Evolutionary conservation across 192 early-diverging fungal genomes (phyloP).

Genomic region (Phlyctochytrium planicorne): DNA sequence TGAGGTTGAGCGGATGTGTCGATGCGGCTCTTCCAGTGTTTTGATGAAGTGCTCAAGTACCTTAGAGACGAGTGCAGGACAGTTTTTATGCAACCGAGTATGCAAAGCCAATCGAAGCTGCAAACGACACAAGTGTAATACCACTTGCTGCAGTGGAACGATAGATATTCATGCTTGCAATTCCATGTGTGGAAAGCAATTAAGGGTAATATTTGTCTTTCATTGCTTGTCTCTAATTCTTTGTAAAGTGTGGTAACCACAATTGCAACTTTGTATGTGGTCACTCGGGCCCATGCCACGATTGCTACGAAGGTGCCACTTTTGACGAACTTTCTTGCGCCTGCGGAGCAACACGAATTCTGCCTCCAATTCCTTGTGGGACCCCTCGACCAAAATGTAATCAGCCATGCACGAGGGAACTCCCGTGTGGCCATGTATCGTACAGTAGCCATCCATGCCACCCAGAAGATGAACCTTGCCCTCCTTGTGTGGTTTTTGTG

Average conservation of each 20-base stretch:
- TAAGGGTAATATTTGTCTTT: conserved; percentile 24
- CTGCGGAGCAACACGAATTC: conserved; percentile 78
- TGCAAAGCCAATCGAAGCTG: conserved; percentile 38
- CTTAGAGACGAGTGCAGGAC: not conserved
- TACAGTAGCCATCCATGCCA: conserved; percentile 82
- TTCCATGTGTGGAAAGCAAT: conserved; percentile 35
- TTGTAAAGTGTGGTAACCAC: conserved; percentile 38
- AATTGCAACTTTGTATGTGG: conserved; percentile 42
- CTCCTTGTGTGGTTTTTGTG: conserved; percentile 86
- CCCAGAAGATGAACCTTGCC: conserved; percentile 78
- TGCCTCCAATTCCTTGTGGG: conserved; percentile 87
- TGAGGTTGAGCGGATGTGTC: conserved; percentile 28
- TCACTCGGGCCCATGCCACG: conserved; percentile 47
- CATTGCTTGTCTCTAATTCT: not conserved
- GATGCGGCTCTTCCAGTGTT: conserved; percentile 29
- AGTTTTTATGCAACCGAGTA: conserved; percentile 31
- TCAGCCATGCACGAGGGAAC: conserved; percentile 66
- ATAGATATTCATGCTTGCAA: conserved; percentile 39
- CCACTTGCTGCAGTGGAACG: conserved; percentile 38
- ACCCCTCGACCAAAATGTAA: conserved; percentile 72
- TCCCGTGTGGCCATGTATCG: conserved; percentile 77
- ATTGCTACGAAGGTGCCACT: conserved; percentile 59
- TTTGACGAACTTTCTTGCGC: conserved; percentile 84
- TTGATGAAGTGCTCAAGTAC: conserved; percentile 19
- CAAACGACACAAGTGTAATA: conserved; percentile 42